phyloP scores from a whole-genome alignment of 345 rosid species.

The Hibiscus tridactylites region DNA sequence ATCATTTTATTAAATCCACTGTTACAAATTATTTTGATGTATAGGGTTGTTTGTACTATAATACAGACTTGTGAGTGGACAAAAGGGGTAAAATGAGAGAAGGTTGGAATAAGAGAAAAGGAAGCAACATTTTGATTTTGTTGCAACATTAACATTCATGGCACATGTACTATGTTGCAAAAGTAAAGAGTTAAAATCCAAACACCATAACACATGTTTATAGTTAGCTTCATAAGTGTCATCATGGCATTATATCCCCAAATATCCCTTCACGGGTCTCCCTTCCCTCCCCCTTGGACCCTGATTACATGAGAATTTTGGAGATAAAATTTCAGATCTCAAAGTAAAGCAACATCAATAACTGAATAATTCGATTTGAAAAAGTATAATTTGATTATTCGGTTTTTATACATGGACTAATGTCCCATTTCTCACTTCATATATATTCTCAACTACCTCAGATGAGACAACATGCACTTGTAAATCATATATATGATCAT shows the following conservation, averaged over 20 bases:
- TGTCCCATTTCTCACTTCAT: no score
- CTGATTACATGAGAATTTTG: not conserved
- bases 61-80: no score
- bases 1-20: no score
- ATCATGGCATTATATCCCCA: conserved; percentile 5
- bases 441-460: no score
- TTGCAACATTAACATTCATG: not conserved
- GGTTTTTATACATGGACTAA: no score
- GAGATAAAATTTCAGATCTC: not conserved
- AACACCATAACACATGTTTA: not conserved
- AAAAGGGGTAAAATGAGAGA: not conserved
- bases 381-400: no score
- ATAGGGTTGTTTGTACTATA: no score
- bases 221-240: not conserved
- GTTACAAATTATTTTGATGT: no score
- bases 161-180: not conserved
- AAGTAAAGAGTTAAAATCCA: not conserved
- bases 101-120: not conserved
- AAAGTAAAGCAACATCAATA: no score
- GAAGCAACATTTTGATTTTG: not conserved
- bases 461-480: no score
- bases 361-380: no score
- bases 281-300: not conserved
- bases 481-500: no score
- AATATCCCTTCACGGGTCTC: conserved; percentile 15